A percentile compares a stretch with the other conserved stretches of the same genome.
Evolutionary conservation across 2,329 filamentous ascomycete genomes (phyloP).

Genomic region (Aspergillaceae sp.): DNA sequence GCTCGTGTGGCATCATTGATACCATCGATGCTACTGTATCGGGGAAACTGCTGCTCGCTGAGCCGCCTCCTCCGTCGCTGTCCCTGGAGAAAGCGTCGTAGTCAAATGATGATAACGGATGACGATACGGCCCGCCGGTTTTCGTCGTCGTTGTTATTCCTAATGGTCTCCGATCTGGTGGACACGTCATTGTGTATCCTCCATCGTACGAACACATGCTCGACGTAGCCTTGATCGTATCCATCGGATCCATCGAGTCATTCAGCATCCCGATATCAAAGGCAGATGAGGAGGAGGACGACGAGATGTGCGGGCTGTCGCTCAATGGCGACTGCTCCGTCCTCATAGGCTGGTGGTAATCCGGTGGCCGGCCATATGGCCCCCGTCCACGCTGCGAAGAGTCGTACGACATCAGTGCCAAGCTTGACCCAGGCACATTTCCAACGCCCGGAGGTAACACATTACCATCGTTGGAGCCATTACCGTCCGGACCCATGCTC

Average conservation of each 20-base stretch:
- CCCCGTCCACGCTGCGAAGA: conserved; percentile 20
- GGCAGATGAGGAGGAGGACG: conserved; percentile 31
- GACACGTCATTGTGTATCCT: conserved; percentile 19
- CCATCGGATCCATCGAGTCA: conserved; percentile 33
- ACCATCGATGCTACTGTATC: conserved; percentile 25
- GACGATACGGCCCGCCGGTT: conserved; percentile 12
- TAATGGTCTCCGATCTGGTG: conserved; percentile 15
- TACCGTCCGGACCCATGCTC: conserved; percentile 61
- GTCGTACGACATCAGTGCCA: conserved; percentile 29
- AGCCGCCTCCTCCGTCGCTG: conserved; percentile 12
- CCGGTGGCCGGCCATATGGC: conserved; percentile 19
- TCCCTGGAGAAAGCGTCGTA: conserved; percentile 17
- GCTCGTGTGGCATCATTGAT: conserved; percentile 20
- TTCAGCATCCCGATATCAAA: conserved; percentile 30
- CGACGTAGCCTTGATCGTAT: conserved; percentile 27
- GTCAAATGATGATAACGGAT: conserved; percentile 19
- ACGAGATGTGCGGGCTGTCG: conserved; percentile 32
- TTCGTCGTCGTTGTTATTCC: background rate
- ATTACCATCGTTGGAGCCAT: conserved; percentile 18
- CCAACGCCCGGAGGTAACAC: conserved; percentile 24
- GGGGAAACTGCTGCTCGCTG: conserved; percentile 13
- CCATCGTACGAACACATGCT: conserved; percentile 25
- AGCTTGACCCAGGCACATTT: conserved; percentile 21
- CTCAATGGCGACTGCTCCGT: conserved; percentile 30
- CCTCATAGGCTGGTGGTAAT: conserved; percentile 28